Conservation (phyloP, 805 yeast genomes). For the Phaffomyces antillensis region DNA sequence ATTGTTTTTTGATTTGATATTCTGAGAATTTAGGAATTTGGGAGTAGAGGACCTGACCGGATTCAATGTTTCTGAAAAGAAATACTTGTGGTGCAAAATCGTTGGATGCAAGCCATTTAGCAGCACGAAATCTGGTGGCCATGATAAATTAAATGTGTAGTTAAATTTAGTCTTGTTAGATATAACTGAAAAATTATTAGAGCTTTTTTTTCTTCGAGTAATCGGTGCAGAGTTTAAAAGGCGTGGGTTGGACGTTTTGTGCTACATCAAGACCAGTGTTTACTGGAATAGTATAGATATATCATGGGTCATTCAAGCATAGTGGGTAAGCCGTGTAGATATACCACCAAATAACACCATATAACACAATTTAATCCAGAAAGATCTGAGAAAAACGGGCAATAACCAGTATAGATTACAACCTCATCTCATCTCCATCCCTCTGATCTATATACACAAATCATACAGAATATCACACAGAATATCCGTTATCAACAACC, state of each 20-base stretch:
- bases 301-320: too few species aligned
- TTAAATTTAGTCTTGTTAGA: background rate
- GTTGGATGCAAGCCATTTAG: slow-evolving; percentile 50
- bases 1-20: slow-evolving; percentile 45
- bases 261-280: background rate
- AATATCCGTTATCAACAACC: slow-evolving; percentile 25
- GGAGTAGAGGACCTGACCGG: slow-evolving; percentile 85
- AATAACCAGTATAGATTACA: too few species aligned
- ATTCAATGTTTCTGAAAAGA: slow-evolving; percentile 75
- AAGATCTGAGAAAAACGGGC: too few species aligned
- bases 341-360: too few species aligned
- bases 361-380: too few species aligned
- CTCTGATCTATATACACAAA: too few species aligned
- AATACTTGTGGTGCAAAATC: slow-evolving; percentile 78
- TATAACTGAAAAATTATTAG: background rate
- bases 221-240: background rate
- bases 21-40: slow-evolving; percentile 63
- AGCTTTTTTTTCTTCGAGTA: background rate
- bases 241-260: background rate
- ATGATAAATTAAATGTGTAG: background rate
- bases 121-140: slow-evolving; percentile 40
- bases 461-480: slow-evolving; percentile 7
- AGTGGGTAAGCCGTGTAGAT: too few species aligned
- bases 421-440: background rate
- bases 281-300: too few species aligned